Evolutionary conservation across 2,329 filamentous ascomycete species (phyloP), one percentile per base, ranked within the genome.

Genomic region (Phaeoacremonium minimum): DNA sequence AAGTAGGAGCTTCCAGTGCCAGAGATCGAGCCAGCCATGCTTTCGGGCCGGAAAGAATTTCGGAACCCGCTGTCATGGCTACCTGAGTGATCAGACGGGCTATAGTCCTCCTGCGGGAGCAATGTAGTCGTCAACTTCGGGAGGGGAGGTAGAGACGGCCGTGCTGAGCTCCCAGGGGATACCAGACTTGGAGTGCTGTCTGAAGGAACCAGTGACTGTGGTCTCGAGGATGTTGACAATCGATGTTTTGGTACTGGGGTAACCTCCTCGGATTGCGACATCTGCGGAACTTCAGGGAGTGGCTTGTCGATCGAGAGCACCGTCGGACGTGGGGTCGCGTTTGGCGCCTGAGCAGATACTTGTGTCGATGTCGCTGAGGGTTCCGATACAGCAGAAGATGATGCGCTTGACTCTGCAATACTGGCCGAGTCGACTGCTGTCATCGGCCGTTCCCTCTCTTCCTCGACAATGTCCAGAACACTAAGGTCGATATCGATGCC

Each of bases 1-100:
- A 83, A 69, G 49, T 85, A 90, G 4, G 87, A 90, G 56, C 82
- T 87, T 50, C 77, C 84, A 42, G 86, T 91, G 37, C 84, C 87
- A 15, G 81, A 80, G 53, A 84, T 90, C 4, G 84, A 88, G 7
- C 82, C 77, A 28, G 83, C 82, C 47, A 88, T 75, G 45, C 82
- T 88, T 43, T 86, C 84, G 30, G 77, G 77, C 18, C 77, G 71
- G 40, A 75, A 75, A 1, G 71, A 71, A 15, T 53, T 60, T 32
- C 69, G 67, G 41, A 68, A 69, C 32, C 80, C 76, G 42, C 56
- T 48, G 31, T 80, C 69, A 42, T 74, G 61, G 40, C 47, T 48
- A 38, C 64, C 59, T 2, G 60, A 60, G 29, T 59, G 60, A n/a
- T 73, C 70, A 0, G 58, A 60, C 2, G 68, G 63, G 44, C 60